Percentiles rank a stretch among this genome's conserved stretches.
Evolutionary conservation across 345 rosid genomes (phyloP).

Genomic region (Turnera subulata): DNA sequence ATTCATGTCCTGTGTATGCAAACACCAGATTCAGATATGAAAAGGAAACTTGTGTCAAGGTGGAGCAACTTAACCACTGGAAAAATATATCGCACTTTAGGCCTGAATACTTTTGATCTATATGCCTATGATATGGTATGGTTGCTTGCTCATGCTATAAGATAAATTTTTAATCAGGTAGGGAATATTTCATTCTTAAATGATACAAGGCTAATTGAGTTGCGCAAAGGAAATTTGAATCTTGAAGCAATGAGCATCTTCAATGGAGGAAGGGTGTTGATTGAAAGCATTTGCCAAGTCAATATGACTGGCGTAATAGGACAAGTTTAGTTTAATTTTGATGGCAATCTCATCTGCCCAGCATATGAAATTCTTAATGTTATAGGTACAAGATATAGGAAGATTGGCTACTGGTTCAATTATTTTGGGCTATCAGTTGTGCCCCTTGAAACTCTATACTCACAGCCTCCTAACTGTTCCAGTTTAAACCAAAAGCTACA

Average conservation of each 20-base stretch:
- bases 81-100: conserved; percentile 24
- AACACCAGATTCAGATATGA: conserved; percentile 56
- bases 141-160: conserved; percentile 73
- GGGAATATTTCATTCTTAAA: conserved; percentile 64
- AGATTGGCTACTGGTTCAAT: conserved; percentile 72
- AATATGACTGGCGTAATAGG: conserved; percentile 68
- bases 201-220: conserved; percentile 33
- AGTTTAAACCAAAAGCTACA: conserved; percentile 38
- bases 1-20: conserved; percentile 59
- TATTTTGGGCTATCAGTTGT: conserved; percentile 54
- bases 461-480: conserved; percentile 35
- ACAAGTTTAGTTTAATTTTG: conserved; percentile 44
- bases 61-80: conserved; percentile 60
- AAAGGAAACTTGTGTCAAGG: conserved; percentile 49
- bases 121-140: conserved; percentile 90
- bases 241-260: conserved; percentile 70
- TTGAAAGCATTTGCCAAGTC: conserved; percentile 46
- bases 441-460: conserved; percentile 42
- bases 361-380: conserved; percentile 78
- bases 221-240: conserved; percentile 45
- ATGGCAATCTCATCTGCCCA: conserved; percentile 53
- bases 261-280: conserved; percentile 56
- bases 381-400: conserved; percentile 57
- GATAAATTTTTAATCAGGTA: conserved; percentile 53
- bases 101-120: conserved; percentile 55